These are phyloP conservation scores for Hypocrella siamensis DNA, from an alignment of 2,329 filamentous ascomycete species.

Conservation along the genomic window DNA sequence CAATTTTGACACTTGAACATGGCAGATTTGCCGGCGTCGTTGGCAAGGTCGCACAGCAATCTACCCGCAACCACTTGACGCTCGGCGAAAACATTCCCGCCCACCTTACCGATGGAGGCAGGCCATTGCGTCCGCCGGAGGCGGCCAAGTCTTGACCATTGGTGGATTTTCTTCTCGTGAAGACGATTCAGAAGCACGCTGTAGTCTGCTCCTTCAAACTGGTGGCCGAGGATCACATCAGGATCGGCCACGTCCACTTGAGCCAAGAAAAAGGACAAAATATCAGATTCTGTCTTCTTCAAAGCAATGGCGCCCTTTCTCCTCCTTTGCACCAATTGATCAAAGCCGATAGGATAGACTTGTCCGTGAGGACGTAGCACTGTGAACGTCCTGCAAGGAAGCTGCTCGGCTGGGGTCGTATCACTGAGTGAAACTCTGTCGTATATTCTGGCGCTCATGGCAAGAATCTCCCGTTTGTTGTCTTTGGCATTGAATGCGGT, in stretches of 20 bases:
- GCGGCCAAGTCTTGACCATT: conserved; percentile 87
- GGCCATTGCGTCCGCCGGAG: conserved; percentile 79
- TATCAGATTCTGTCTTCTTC: conserved; percentile 68
- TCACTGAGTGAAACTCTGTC: conserved; percentile 79
- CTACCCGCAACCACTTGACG: conserved; percentile 79
- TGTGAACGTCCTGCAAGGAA: conserved; percentile 84
- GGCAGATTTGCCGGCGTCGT: conserved; percentile 90
- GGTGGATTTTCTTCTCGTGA: conserved; percentile 77
- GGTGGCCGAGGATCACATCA: conserved; percentile 85
- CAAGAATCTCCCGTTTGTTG: conserved; percentile 91
- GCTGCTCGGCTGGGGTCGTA: conserved; percentile 73
- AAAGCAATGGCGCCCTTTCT: conserved; percentile 64
- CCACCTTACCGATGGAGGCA: conserved; percentile 66
- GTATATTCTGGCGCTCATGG: conserved; percentile 84
- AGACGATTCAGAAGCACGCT: conserved; percentile 77
- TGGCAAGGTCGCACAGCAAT: conserved; percentile 82
- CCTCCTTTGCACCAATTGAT: conserved; percentile 54
- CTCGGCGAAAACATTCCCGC: conserved; percentile 85
- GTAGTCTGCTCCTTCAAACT: conserved; percentile 94
- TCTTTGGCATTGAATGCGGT: conserved; percentile 80
- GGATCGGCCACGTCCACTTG: conserved; percentile 80
- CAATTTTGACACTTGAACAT: conserved; percentile 97
- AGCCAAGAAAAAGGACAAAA: conserved; percentile 78
- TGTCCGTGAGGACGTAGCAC: conserved; percentile 67
- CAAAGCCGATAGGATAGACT: conserved; percentile 75